These are phyloP conservation scores for Leccinum olivaceopallidum DNA, from an alignment of 768 basidiomycete genomes.

Conservation along the genomic window DNA sequence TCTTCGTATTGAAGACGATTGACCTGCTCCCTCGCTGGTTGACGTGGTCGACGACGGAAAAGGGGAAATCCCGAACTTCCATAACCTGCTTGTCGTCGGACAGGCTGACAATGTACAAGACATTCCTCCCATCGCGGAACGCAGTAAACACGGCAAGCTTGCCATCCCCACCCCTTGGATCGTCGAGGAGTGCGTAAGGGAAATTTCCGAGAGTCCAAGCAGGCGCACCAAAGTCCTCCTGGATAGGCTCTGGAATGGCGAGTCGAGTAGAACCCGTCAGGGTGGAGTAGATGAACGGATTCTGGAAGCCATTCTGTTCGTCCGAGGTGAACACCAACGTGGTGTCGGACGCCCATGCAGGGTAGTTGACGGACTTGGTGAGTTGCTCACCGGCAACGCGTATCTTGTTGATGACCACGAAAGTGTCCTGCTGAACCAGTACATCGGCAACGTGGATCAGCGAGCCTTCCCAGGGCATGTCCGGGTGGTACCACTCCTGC, in stretches of 20 bases:
- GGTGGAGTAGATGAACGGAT: conserved; percentile 40
- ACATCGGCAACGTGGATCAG: conserved; percentile 57
- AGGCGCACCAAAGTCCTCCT: conserved; percentile 58
- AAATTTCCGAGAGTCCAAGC: conserved; percentile 54
- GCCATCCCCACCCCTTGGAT: conserved; percentile 20
- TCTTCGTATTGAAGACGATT: conserved; percentile 37
- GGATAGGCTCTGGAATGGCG: conserved; percentile 39
- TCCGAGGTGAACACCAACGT: conserved; percentile 66
- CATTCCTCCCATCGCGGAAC: conserved; percentile 33
- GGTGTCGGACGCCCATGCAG: conserved; percentile 57
- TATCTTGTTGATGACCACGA: conserved; percentile 38
- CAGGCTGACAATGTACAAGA: conserved; percentile 36
- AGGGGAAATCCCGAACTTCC: conserved; percentile 35
- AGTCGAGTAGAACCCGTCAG: conserved; percentile 29
- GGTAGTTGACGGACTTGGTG: conserved; percentile 56
- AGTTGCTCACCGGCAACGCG: conserved; percentile 53
- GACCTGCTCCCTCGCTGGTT: conserved; percentile 21
- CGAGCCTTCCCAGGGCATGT: conserved; percentile 69
- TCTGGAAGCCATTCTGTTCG: conserved; percentile 46
- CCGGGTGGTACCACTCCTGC: conserved; percentile 68
- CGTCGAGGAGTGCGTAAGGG: conserved; percentile 47
- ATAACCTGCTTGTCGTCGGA: conserved; percentile 23
- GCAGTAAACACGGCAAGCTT: conserved; percentile 33
- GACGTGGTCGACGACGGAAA: conserved; percentile 30
- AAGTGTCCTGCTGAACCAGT: conserved; percentile 24